A percentile compares a stretch with the other conserved stretches of the same genome.
Evolutionary conservation across 257 asterid genomes (phyloP).

Genomic region (Solanum dulcamara): DNA sequence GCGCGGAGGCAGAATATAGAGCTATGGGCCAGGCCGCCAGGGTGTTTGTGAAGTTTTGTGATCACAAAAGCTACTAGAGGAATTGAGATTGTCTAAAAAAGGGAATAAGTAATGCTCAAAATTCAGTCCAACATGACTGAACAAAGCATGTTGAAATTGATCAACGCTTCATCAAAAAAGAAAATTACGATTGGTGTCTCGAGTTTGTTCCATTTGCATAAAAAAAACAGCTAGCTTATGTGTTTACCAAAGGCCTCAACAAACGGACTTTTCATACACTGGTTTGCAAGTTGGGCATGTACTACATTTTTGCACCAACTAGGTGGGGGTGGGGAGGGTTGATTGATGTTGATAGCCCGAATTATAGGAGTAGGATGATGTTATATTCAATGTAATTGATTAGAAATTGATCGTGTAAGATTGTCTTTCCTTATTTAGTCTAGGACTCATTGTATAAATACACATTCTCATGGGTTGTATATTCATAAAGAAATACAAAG

Average conservation of each 20-base stretch:
- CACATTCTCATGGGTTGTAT: neutral
- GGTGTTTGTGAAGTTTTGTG: neutral
- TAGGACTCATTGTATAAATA: neutral
- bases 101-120: neutral
- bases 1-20: neutral
- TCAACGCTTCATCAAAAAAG: neutral
- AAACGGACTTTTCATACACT: too few relatives aligned
- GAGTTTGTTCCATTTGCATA: neutral
- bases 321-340: neutral
- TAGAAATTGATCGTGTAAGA: neutral
- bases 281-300: neutral
- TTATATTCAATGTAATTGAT: neutral
- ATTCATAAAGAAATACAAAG: neutral
- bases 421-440: neutral
- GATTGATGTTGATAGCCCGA: neutral
- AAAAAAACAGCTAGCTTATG: neutral
- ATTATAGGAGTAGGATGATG: neutral
- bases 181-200: neutral
- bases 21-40: neutral
- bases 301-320: neutral
- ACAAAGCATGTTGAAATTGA: neutral
- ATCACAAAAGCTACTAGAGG: neutral
- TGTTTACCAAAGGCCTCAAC: neutral
- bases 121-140: neutral
- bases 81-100: neutral